Conservation (phyloP, 371 early-diverging fungal genomes). For the Batrachochytrium dendrobatidis region DNA sequence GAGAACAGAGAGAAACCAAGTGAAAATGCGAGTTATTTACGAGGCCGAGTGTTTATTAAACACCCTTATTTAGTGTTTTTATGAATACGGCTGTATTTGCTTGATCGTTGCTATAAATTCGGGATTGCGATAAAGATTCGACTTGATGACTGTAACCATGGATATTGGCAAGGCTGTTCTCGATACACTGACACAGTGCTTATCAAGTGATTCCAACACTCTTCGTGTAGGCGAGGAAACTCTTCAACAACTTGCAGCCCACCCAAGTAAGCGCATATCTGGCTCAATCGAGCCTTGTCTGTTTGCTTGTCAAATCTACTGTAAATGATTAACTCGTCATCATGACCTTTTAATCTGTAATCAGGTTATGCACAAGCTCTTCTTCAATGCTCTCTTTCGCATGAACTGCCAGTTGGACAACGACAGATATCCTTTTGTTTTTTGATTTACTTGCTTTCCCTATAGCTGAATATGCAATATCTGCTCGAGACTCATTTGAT, state of each 20-base stretch:
- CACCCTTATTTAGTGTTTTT: too few species aligned
- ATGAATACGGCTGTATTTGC: too few species aligned
- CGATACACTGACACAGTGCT: slow-evolving; percentile 58
- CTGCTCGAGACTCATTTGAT: not conserved
- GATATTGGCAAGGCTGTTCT: slow-evolving; percentile 32
- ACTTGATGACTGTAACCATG: not conserved
- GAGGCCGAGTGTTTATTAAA: too few species aligned
- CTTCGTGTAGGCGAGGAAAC: slow-evolving; percentile 63
- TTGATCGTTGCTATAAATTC: too few species aligned
- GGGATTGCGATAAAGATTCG: not conserved
- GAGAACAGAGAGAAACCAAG: not conserved
- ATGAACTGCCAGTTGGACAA: slow-evolving; percentile 54
- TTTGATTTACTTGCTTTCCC: not conserved
- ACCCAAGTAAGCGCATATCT: slow-evolving; percentile 41
- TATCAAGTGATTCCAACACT: slow-evolving; percentile 57
- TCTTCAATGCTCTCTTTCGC: slow-evolving; percentile 57
- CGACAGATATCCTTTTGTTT: slow-evolving; percentile 64
- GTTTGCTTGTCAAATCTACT: slow-evolving; percentile 1
- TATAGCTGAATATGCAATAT: not conserved
- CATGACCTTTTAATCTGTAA: too few species aligned
- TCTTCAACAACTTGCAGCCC: slow-evolving; percentile 57
- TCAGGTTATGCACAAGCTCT: slow-evolving; percentile 30
- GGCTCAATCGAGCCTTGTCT: not conserved
- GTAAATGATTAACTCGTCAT: too few species aligned
- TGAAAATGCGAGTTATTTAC: not conserved